Evolutionary conservation across 441 rosid genomes (phyloP), one percentile per base, ranked within the genome.

Genomic region (Erysimum cheiri): DNA sequence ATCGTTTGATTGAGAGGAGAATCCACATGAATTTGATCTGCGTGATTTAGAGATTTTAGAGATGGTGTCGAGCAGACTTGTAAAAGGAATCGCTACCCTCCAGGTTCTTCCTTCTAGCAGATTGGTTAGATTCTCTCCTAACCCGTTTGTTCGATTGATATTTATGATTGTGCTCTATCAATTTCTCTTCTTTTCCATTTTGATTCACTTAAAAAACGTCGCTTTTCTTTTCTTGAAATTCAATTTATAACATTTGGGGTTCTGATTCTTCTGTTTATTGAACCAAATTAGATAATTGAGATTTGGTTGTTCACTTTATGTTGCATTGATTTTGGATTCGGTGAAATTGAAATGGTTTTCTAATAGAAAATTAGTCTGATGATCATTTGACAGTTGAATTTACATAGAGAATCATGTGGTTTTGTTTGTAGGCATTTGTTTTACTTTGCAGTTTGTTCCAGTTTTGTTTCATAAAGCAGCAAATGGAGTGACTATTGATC

Each of bases 401-500:
- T 36, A 47, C 67, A n/a, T 3, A 4, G n/a, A n/a, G n/a, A n/a
- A n/a, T 52, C n/a, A 22, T 19, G 12, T 66, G 64, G 77, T 50
- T 48, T n/a, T 72, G 52, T 50, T 69, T 41, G 43, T 64, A 88
- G 98, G 82, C 76, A 37, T 79, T 2, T 54, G 1, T 81, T 13
- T 36, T 4, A 17, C 12, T 76, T 24, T 60, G 32, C 84, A 89
- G 97, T 78, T 80, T 72, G 91, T 88, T 36, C 87, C 92, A 2
- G 92, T 85, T 46, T 77, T 88, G 12, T 91, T 88, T 60, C 87
- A 86, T 55, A 91, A 87, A 77, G 24, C 59, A 0, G 85, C 74
- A 22, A 91, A 85, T 70, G 92, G 88, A 76, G 96, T 88, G 31
- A 83, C 84, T 62, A 84, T 88, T n/a, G 97, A 88, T 74, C 93